These are phyloP conservation scores for Lichtheimia ornata DNA, from an alignment of 371 early-diverging fungal species.

Conservation along the genomic window DNA sequence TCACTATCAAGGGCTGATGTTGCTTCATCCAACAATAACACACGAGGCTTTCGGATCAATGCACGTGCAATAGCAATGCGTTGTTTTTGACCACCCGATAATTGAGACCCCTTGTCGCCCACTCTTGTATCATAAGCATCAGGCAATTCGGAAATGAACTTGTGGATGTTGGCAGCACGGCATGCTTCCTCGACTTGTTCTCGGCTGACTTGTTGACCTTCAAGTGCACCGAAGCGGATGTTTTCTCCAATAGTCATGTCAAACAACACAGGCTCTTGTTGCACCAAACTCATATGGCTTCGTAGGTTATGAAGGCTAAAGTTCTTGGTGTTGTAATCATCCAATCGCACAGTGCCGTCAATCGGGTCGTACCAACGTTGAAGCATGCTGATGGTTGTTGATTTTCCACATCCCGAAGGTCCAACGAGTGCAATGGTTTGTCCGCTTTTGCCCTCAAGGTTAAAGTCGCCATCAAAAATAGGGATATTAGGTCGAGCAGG, in stretches of 20 bases:
- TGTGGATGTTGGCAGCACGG: constrained; percentile 76
- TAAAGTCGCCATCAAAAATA: constrained; percentile 76
- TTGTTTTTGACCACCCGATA: constrained; percentile 93
- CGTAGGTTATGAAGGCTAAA: constrained; percentile 67
- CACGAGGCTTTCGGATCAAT: constrained; percentile 32
- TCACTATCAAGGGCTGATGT: constrained; percentile 93
- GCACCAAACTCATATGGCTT: constrained; percentile 77
- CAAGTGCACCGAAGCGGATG: constrained; percentile 68
- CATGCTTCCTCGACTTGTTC: constrained; percentile 67
- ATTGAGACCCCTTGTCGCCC: constrained; percentile 73
- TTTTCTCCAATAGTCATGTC: constrained; percentile 81
- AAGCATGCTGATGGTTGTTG: constrained; percentile 80
- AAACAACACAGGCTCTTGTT: constrained; percentile 89
- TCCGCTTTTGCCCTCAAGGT: constrained; percentile 71
- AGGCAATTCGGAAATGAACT: constrained; percentile 69
- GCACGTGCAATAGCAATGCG: constrained; percentile 62
- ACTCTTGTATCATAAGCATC: constrained; percentile 80
- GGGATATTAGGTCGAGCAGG: constrained; percentile 76
- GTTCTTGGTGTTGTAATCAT: constrained; percentile 66
- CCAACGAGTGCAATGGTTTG: constrained; percentile 90
- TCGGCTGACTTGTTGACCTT: constrained; percentile 42
- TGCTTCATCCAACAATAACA: constrained; percentile 91
- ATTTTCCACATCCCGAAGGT: constrained; percentile 87
- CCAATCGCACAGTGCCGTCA: constrained; percentile 63
- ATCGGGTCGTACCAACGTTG: constrained; percentile 86